Evolutionary conservation across 345 rosid species (phyloP).

Genomic region (Psidium friedrichsthalianum): DNA sequence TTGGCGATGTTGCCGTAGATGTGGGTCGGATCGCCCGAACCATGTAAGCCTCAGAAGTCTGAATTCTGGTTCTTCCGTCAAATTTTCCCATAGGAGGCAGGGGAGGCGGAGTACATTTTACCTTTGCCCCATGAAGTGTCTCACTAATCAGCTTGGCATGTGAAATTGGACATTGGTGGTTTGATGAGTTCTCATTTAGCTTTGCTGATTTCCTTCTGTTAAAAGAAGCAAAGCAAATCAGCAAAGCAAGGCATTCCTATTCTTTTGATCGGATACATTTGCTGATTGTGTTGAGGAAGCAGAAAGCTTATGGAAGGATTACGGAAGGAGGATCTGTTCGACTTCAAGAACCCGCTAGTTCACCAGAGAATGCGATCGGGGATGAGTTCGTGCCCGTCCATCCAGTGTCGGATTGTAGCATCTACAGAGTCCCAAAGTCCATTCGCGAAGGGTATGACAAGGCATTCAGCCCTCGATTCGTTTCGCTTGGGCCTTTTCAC

Average conservation of each 20-base stretch:
- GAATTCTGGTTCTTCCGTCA: background rate
- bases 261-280: background rate
- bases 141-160: background rate
- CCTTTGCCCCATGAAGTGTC: background rate
- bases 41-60: background rate
- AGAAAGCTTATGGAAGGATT: background rate
- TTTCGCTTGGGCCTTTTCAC: background rate
- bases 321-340: background rate
- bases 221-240: background rate
- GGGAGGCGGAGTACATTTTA: background rate
- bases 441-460: background rate
- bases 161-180: background rate
- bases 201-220: background rate
- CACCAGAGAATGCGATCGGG: background rate
- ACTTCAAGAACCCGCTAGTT: background rate
- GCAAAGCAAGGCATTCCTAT: background rate
- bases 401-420: background rate
- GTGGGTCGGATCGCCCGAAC: background rate
- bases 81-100: background rate
- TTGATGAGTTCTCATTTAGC: background rate
- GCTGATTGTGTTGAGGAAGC: background rate
- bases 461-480: background rate
- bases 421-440: background rate
- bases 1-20: background rate
- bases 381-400: background rate